A percentile compares a stretch with the other conserved stretches of the same genome.
Conservation (phyloP, 768 basidiomycete species). For the Solioccasus polychromus region DNA sequence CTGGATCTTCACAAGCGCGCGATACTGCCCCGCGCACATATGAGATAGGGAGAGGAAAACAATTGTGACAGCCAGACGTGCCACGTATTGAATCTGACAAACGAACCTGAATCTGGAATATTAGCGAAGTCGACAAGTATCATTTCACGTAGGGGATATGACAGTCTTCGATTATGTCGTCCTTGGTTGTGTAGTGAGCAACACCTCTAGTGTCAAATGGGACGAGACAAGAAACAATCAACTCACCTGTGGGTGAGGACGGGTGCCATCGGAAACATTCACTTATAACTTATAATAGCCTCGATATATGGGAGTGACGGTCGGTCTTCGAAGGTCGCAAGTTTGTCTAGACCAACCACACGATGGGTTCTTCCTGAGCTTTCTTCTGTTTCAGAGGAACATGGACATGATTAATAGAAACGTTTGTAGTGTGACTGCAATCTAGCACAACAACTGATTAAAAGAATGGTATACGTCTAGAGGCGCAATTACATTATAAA, state of each 20-base stretch:
- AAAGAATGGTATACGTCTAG: not conserved
- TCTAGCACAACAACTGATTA: conserved; percentile 12
- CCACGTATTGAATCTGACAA: conserved; percentile 3
- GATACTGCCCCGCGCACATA: not conserved
- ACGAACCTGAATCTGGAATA: not conserved
- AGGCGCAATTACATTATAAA: not conserved
- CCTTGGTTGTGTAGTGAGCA: conserved; percentile 4
- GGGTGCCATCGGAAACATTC: conserved; percentile 7
- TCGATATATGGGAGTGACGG: conserved; percentile 17
- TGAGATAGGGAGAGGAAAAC: no score
- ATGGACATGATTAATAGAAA: conserved; percentile 16
- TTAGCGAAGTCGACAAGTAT: not conserved
- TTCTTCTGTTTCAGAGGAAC: conserved; percentile 15
- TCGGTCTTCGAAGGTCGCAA: conserved; percentile 16
- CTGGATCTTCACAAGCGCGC: not conserved
- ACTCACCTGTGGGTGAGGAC: not conserved
- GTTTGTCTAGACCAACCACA: conserved; percentile 10
- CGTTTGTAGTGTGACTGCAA: conserved; percentile 3
- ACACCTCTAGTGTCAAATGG: no score
- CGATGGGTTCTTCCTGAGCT: conserved; percentile 17
- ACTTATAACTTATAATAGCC: conserved; percentile 12
- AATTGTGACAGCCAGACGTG: no score
- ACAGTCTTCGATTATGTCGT: conserved; percentile 3
- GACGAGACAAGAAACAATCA: not conserved
- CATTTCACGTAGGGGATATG: not conserved